Conservation (phyloP, 2,329 filamentous ascomycete genomes). For the Hypocreales sp. region DNA sequence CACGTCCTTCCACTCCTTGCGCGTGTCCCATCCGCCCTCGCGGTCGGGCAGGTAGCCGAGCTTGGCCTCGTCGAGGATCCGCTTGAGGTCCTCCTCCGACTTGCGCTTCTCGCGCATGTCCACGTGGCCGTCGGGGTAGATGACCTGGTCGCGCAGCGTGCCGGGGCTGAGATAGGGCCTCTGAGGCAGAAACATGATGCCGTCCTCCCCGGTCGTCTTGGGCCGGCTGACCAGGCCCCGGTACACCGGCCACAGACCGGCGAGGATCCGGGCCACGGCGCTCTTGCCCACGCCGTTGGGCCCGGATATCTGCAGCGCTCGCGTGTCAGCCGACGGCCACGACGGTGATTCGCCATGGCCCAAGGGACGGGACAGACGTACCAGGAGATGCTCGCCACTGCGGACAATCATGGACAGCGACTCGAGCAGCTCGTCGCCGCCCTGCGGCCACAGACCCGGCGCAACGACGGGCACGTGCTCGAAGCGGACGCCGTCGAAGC, state of each 20-base stretch:
- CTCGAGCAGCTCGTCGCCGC: slow-evolving; percentile 82
- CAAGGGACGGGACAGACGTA: slow-evolving; percentile 21
- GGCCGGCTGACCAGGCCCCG: slow-evolving; percentile 82
- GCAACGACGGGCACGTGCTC: slow-evolving; percentile 90
- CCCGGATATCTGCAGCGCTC: slow-evolving; percentile 52
- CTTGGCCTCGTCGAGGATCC: slow-evolving; percentile 65
- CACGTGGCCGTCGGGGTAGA: slow-evolving; percentile 87
- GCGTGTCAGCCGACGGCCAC: too few relatives aligned
- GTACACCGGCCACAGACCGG: slow-evolving; percentile 92
- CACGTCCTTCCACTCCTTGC: slow-evolving; percentile 98
- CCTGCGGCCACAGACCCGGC: slow-evolving; percentile 72
- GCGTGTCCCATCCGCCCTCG: slow-evolving; percentile 91
- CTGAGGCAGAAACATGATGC: slow-evolving; percentile 97
- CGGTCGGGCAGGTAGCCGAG: slow-evolving; percentile 81
- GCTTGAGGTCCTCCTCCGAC: slow-evolving; percentile 62
- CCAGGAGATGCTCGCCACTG: slow-evolving; percentile 76
- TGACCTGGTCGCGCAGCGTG: slow-evolving; percentile 89
- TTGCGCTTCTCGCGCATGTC: slow-evolving; percentile 79
- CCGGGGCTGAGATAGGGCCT: slow-evolving; percentile 84
- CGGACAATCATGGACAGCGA: slow-evolving; percentile 80
- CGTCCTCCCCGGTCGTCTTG: slow-evolving; percentile 64
- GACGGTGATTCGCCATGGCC: too few relatives aligned
- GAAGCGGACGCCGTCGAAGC: slow-evolving; percentile 85
- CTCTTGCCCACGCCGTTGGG: slow-evolving; percentile 91
- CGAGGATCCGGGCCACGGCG: slow-evolving; percentile 72